These are phyloP conservation scores for Plasmodium cynomolgi DNA, from an alignment of 169 alveolate species.

Conservation along the genomic window DNA sequence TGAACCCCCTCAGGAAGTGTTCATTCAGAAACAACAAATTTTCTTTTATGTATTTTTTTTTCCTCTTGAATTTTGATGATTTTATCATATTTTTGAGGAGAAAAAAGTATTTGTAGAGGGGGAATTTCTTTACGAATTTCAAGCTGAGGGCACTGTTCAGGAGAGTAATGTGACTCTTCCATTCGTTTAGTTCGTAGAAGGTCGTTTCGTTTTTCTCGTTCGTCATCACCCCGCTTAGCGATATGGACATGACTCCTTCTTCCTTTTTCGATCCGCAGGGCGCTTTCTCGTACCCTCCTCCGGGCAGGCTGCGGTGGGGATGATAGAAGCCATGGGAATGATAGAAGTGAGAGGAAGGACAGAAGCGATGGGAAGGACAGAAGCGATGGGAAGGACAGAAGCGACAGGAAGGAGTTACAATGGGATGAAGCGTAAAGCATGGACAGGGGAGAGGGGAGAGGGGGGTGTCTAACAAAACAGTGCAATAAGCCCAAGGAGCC, in stretches of 20 bases:
- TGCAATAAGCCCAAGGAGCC: background rate
- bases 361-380: background rate
- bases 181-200: conserved; percentile 45
- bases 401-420: background rate
- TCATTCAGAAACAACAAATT: conserved; percentile 38
- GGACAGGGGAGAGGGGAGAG: background rate
- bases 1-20: conserved; percentile 8
- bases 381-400: background rate
- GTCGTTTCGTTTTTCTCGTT: conserved; percentile 64
- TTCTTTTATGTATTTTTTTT: conserved; percentile 31
- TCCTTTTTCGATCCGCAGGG: conserved; percentile 9
- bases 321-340: background rate
- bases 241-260: conserved; percentile 16
- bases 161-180: conserved; percentile 30
- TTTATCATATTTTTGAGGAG: conserved; percentile 34
- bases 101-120: conserved; percentile 47
- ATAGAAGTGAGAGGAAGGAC: background rate
- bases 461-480: background rate
- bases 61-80: conserved; percentile 13
- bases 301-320: background rate
- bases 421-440: background rate
- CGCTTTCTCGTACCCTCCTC: conserved; percentile 6
- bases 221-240: conserved; percentile 42
- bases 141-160: conserved; percentile 34
- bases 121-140: conserved; percentile 29